A percentile compares a stretch with the other conserved stretches of the same genome.
phyloP scores from a whole-genome alignment of 768 basidiomycete species.

The Nidularia pulvinata region DNA sequence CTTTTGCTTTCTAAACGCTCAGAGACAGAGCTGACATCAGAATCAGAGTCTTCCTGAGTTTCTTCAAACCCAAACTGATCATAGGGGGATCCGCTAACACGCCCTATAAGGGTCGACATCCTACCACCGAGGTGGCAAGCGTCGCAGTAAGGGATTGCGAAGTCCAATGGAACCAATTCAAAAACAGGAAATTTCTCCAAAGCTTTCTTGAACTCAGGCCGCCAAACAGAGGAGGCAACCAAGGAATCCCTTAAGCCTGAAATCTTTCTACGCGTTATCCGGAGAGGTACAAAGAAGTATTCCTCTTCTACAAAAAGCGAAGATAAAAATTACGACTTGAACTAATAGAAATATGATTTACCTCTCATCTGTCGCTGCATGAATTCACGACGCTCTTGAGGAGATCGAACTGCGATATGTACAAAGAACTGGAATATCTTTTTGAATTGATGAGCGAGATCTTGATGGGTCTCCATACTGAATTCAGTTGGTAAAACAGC shows the following conservation, averaged over 20 bases:
- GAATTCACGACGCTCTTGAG: constrained; percentile 47
- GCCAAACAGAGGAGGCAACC: constrained; percentile 87
- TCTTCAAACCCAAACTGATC: constrained; percentile 63
- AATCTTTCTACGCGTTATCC: constrained; percentile 68
- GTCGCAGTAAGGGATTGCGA: constrained; percentile 68
- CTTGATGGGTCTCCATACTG: constrained; percentile 79
- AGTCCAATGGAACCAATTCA: constrained; percentile 47
- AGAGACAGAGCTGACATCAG: no score
- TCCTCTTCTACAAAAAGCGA: constrained; percentile 41
- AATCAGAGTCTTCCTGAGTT: no score
- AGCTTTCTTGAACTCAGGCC: constrained; percentile 59
- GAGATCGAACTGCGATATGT: constrained; percentile 67
- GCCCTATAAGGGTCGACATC: constrained; percentile 61
- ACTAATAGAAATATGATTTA: constrained; percentile 17
- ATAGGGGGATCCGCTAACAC: constrained; percentile 70
- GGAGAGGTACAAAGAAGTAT: constrained; percentile 76
- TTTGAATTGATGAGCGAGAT: constrained; percentile 81
- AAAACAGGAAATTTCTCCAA: constrained; percentile 72
- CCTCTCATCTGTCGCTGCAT: constrained; percentile 55
- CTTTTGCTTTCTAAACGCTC: no score
- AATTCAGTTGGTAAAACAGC: constrained; percentile 72
- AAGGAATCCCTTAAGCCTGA: constrained; percentile 70
- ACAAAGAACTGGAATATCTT: constrained; percentile 88
- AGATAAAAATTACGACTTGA: no score
- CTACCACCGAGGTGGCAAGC: constrained; percentile 80